These are phyloP conservation scores for Trametes elegans DNA, from an alignment of 768 basidiomycete species.

Conservation along the genomic window DNA sequence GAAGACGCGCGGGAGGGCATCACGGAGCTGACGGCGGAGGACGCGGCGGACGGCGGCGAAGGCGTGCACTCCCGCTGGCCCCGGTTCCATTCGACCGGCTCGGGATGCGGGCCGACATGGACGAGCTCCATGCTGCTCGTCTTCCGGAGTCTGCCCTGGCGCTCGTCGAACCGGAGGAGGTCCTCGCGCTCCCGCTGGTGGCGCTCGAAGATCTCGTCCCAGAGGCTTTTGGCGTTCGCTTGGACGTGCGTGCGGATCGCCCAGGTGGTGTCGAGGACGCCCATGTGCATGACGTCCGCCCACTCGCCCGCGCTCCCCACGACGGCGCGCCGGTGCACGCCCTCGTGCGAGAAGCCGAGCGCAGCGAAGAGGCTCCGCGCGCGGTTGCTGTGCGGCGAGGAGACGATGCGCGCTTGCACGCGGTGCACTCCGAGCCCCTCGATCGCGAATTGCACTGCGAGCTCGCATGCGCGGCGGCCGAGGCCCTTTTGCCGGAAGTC, in stretches of 20 bases:
- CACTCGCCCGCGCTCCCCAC: constrained; percentile 39
- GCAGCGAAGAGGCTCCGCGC: constrained; percentile 49
- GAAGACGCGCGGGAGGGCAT: not conserved
- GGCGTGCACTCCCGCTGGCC: not conserved
- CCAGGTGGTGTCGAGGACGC: constrained; percentile 29
- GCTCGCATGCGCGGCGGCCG: constrained; percentile 45
- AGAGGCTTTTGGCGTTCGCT: constrained; percentile 10
- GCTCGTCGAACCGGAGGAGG: constrained; percentile 24
- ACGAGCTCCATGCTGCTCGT: constrained; percentile 23
- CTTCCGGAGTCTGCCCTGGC: not conserved
- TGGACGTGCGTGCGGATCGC: constrained; percentile 3
- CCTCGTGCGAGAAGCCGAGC: constrained; percentile 61
- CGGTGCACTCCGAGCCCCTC: constrained; percentile 44
- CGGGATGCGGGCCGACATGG: not conserved
- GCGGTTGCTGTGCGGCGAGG: constrained; percentile 41
- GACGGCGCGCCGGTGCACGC: constrained; percentile 55
- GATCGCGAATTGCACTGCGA: constrained; percentile 49
- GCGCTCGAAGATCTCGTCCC: constrained; percentile 29
- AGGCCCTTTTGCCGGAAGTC: constrained; percentile 40
- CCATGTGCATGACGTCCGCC: constrained; percentile 26
- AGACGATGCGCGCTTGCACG: constrained; percentile 47
- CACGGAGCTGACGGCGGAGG: not conserved
- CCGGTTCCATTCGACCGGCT: not conserved
- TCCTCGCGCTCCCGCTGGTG: constrained; percentile 27
- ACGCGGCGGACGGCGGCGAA: not conserved